Base-by-base conservation (phyloP, 2,329 filamentous ascomycete genomes). In the Elsinoe necatrix region DNA sequence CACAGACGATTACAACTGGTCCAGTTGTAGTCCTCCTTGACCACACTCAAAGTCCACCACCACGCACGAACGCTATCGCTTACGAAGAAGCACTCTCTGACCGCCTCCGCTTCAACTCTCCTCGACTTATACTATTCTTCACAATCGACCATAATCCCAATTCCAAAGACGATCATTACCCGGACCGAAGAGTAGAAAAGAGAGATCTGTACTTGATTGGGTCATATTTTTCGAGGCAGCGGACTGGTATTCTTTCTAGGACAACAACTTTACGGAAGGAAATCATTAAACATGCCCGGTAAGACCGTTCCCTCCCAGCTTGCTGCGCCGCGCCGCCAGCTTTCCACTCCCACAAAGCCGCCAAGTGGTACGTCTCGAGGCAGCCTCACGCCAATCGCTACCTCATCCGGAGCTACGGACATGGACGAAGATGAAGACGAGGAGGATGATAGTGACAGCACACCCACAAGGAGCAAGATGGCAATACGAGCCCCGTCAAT, bases 381-480 rank as follows among this genome's bases (percentile, higher is more conserved):
- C 1, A 34, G 25, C 21, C 25, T 31, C 20, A 45, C 41, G 6
- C 41, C 41, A 25, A 50, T 20, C 27, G 25, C 45, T 3, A 50
- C 45, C 1, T 25, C 45, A 31, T 31, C 45, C 9, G 45, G 45
- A 25, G 45, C 45, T 7, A 25, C 4, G 16, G 27, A 45, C 8
- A n/a, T 25, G 11, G 31, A 52, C 18, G 48, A 52, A 20, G 42
- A 48, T 21, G 54, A 48, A 23, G 42, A 48, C 12, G 52, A 42
- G 20, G 41, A 35, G 7, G 54, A 56, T 8, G 54, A 56, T 21
- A 45, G 42, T 21, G 54, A 56, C 23, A 56, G 31, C n/a, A 56
- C 54, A 18, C 54, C 54, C 4, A 45, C 41, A 8, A 47, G 20
- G 20, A 23, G 31, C 20, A 56, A 56, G 41, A 45, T 39, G 27